A percentile compares a stretch with the other conserved stretches of the same genome.
These are phyloP conservation scores for Chaetomium olivaceum DNA, from an alignment of 2,329 filamentous ascomycete species.

Conservation along the genomic window DNA sequence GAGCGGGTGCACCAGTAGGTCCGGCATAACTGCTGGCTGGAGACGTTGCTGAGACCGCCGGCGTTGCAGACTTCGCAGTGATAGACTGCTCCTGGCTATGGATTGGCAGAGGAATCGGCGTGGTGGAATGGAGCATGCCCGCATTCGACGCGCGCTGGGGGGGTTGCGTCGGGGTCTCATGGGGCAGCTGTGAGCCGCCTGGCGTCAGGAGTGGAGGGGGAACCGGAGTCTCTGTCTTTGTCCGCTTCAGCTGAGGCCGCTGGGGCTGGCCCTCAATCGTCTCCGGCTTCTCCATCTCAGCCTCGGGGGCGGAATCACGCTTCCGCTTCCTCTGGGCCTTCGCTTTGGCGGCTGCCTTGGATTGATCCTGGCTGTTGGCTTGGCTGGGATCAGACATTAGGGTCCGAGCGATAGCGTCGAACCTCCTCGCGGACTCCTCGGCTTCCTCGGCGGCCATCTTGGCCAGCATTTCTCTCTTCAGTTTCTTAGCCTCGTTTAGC, in stretches of 20 bases:
- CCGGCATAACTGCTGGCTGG: constrained; percentile 32
- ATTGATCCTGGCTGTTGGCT: constrained; percentile 20
- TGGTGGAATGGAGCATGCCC: constrained; percentile 36
- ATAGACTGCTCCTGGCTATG: constrained; percentile 36
- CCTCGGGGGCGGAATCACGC: constrained; percentile 37
- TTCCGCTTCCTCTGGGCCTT: constrained; percentile 40
- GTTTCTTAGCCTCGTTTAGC: constrained; percentile 74
- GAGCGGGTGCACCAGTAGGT: constrained; percentile 30
- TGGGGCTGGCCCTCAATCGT: constrained; percentile 26
- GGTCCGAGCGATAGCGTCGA: constrained; percentile 36
- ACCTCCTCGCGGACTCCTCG: constrained; percentile 41
- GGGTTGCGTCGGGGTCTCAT: constrained; percentile 31
- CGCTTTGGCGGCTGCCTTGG: constrained; percentile 28
- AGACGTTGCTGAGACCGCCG: constrained; percentile 32
- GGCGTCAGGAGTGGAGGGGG: constrained; percentile 38
- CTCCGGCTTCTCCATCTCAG: constrained; percentile 36
- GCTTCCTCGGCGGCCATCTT: constrained; percentile 64
- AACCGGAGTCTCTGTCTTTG: constrained; percentile 44
- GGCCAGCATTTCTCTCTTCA: constrained; percentile 66
- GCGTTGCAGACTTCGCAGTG: constrained; percentile 32
- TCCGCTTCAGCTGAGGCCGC: constrained; percentile 38
- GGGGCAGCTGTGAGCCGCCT: constrained; percentile 27
- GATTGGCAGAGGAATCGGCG: constrained; percentile 39
- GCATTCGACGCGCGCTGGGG: constrained; percentile 22
- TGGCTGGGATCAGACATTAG: constrained; percentile 32